Evolutionary conservation across 768 basidiomycete species (phyloP).

Genomic region (Basidioascus undulatus): DNA sequence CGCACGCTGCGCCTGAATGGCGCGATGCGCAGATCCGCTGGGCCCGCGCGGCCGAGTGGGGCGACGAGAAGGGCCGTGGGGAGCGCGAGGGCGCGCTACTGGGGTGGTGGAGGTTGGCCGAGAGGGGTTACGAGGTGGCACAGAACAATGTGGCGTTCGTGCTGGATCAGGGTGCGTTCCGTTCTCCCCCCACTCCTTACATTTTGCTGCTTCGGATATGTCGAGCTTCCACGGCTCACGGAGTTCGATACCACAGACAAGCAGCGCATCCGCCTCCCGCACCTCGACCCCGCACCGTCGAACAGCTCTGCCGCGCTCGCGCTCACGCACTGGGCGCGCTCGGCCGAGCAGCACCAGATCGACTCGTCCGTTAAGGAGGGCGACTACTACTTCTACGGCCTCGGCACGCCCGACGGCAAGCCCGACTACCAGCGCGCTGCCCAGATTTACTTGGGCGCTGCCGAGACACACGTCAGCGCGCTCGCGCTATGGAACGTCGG

Average conservation of each 20-base stretch:
- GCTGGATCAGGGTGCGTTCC: slow-evolving; percentile 55
- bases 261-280: slow-evolving; percentile 6
- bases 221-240: slow-evolving; percentile 37
- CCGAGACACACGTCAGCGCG: slow-evolving; percentile 74
- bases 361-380: slow-evolving; percentile 95
- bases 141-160: slow-evolving; percentile 89
- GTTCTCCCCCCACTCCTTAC: not conserved
- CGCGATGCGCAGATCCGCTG: slow-evolving; percentile 54
- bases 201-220: slow-evolving; percentile 27
- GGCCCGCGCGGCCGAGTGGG: slow-evolving; percentile 21
- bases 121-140: slow-evolving; percentile 70
- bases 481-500: slow-evolving; percentile 96
- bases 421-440: slow-evolving; percentile 66
- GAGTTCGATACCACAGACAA: slow-evolving; percentile 31
- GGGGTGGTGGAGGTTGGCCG: slow-evolving; percentile 85
- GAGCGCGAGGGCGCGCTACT: slow-evolving; percentile 66
- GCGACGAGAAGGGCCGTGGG: slow-evolving; percentile 36
- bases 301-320: slow-evolving; percentile 64
- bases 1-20: slow-evolving; percentile 55
- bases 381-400: slow-evolving; percentile 83
- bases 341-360: slow-evolving; percentile 79
- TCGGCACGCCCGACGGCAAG: slow-evolving; percentile 38
- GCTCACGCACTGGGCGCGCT: slow-evolving; percentile 79
- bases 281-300: slow-evolving; percentile 1
- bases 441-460: slow-evolving; percentile 79